A percentile compares a stretch with the other conserved stretches of the same genome.
Evolutionary conservation across 495 filamentous ascomycete genomes (phyloP).

Genomic region (Glarea lozoyensis): DNA sequence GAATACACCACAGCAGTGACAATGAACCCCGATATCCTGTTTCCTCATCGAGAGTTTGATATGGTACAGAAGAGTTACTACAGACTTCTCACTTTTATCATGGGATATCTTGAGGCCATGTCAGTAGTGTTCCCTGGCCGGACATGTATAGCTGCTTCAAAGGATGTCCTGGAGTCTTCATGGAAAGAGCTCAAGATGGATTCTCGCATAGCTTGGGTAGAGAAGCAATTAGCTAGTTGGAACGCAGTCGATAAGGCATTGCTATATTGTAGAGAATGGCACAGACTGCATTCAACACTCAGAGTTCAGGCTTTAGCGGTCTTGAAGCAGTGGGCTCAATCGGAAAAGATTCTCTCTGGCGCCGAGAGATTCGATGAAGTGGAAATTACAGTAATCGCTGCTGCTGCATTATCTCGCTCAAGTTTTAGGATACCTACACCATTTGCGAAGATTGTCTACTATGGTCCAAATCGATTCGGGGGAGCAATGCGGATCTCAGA

Average conservation of each 20-base stretch:
- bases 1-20: conserved; percentile 5
- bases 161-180: background rate
- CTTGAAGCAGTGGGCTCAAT: conserved; percentile 6
- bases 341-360: conserved; percentile 6
- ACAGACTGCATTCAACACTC: background rate
- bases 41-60: conserved; percentile 6
- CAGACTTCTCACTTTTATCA: conserved; percentile 3
- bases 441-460: conserved; percentile 2
- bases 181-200: conserved; percentile 6
- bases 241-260: conserved; percentile 3
- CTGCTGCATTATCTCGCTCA: conserved; percentile 1
- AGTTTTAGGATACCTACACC: background rate
- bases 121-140: conserved; percentile 3
- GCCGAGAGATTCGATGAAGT: background rate
- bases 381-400: conserved; percentile 1
- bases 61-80: conserved; percentile 8
- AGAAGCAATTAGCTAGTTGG: conserved; percentile 8
- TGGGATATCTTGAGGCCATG: conserved; percentile 2
- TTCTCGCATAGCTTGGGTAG: conserved; percentile 5
- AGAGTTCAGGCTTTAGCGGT: background rate
- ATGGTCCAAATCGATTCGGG: background rate
- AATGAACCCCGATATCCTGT: background rate
- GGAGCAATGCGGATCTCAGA: background rate
- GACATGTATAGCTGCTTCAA: conserved; percentile 1
- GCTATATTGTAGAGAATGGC: conserved; percentile 5